Evolutionary conservation across 2,329 filamentous ascomycete genomes (phyloP).

Genomic region (Colletotrichum cordylinicola): DNA sequence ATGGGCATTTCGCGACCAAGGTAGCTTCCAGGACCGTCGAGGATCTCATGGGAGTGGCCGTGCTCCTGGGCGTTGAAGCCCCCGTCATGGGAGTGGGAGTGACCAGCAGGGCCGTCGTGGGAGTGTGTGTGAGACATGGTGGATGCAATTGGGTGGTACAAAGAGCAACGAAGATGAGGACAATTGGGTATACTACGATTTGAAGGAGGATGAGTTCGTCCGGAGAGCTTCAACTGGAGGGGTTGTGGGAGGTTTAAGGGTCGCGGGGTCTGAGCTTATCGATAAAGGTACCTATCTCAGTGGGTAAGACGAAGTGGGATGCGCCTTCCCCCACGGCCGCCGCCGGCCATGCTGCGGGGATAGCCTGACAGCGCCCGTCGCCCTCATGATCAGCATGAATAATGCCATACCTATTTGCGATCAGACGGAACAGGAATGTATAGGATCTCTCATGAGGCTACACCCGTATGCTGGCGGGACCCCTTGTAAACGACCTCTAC

Average conservation of each 20-base stretch:
- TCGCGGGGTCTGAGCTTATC: constrained; percentile 18
- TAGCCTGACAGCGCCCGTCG: neutral
- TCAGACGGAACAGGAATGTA: neutral
- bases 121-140: constrained; percentile 48
- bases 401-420: neutral
- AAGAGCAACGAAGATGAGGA: neutral
- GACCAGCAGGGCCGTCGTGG: constrained; percentile 54
- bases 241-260: neutral
- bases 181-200: neutral
- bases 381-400: neutral
- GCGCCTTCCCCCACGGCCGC: constrained; percentile 2
- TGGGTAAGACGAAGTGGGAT: neutral
- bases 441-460: neutral
- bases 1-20: constrained; percentile 92
- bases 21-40: constrained; percentile 91
- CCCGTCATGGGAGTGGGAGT: constrained; percentile 64
- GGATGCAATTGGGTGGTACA: neutral
- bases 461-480: neutral
- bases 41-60: constrained; percentile 94
- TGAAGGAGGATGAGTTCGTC: neutral
- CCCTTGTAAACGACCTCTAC: neutral
- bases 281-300: constrained; percentile 1
- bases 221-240: neutral
- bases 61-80: constrained; percentile 71
- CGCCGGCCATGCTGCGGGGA: constrained; percentile 13